Evolutionary conservation across 257 asterid genomes (phyloP).

Genomic region (Solanum virginianum): DNA sequence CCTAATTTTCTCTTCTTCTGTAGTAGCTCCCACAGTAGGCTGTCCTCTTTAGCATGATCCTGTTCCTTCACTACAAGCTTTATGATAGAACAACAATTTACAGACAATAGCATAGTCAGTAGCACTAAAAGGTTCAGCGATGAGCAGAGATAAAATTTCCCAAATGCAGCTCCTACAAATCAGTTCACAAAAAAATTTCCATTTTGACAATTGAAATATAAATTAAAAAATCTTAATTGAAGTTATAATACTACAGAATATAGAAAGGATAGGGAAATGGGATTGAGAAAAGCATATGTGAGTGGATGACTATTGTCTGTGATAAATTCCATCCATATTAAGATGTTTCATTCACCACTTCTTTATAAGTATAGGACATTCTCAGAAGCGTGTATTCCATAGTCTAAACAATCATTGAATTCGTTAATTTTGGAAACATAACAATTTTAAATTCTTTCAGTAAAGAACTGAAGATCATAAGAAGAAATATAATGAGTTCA

Average conservation of each 20-base stretch:
- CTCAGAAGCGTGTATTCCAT: neutral
- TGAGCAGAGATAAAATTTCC: neutral
- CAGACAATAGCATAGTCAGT: neutral
- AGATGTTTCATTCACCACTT: neutral
- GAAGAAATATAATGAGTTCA: neutral
- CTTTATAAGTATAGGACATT: neutral
- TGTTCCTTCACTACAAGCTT: constrained; percentile 13
- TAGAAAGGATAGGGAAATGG: neutral
- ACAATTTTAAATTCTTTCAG: neutral
- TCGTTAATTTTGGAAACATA: neutral
- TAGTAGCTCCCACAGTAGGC: constrained; percentile 44
- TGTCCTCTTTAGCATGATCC: constrained; percentile 42
- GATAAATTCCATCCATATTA: neutral
- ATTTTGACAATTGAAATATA: neutral
- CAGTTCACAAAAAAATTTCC: neutral
- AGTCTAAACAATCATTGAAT: neutral
- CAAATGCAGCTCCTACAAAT: neutral
- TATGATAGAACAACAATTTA: neutral
- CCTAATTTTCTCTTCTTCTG: constrained; percentile 43
- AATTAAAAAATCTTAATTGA: neutral
- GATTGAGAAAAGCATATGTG: neutral
- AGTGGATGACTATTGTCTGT: neutral
- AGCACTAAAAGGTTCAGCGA: neutral
- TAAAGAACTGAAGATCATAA: neutral
- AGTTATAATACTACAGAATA: neutral